phyloP scores from a whole-genome alignment of 2,329 filamentous ascomycete genomes.

The Cordyceps tenuipes region DNA sequence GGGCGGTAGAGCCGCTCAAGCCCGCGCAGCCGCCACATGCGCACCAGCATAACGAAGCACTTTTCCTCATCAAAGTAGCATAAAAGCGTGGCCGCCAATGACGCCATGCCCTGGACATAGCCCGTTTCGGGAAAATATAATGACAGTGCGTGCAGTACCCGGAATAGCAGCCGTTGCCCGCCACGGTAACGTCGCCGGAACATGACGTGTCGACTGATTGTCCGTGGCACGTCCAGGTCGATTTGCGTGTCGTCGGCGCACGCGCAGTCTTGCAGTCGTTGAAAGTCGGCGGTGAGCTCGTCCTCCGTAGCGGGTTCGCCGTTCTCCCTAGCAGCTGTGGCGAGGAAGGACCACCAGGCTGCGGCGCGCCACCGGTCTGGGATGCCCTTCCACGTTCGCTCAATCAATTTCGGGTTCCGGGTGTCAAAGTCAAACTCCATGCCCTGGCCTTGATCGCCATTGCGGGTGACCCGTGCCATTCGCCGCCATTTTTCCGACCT shows the following conservation, averaged over 20 bases:
- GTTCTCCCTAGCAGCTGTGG: conserved; percentile 61
- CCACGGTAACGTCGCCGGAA: conserved; percentile 87
- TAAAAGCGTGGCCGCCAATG: conserved; percentile 80
- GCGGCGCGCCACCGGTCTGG: conserved; percentile 90
- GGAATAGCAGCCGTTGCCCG: conserved; percentile 83
- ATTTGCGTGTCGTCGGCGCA: conserved; percentile 95
- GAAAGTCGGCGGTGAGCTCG: conserved; percentile 63
- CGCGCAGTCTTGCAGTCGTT: conserved; percentile 61
- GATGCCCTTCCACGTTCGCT: conserved; percentile 95
- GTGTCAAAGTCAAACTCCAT: conserved; percentile 73
- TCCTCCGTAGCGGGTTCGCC: conserved; percentile 55
- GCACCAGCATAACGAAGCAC: conserved; percentile 92
- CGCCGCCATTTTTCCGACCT: conserved; percentile 59
- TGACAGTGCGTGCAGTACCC: conserved; percentile 84
- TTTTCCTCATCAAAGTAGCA: conserved; percentile 96
- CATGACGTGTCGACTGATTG: conserved; percentile 95
- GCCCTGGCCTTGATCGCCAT: conserved; percentile 39
- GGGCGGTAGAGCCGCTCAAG: conserved; percentile 70
- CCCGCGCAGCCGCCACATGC: conserved; percentile 83
- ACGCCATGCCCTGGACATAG: conserved; percentile 97
- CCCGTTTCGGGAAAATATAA: conserved; percentile 86
- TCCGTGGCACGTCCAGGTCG: conserved; percentile 90
- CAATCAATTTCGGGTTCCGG: conserved; percentile 73
- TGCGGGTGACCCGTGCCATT: conserved; percentile 50
- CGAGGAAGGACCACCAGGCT: conserved; percentile 91